phyloP scores from a whole-genome alignment of 2,329 filamentous ascomycete genomes.

The Raffaelea arxii region DNA sequence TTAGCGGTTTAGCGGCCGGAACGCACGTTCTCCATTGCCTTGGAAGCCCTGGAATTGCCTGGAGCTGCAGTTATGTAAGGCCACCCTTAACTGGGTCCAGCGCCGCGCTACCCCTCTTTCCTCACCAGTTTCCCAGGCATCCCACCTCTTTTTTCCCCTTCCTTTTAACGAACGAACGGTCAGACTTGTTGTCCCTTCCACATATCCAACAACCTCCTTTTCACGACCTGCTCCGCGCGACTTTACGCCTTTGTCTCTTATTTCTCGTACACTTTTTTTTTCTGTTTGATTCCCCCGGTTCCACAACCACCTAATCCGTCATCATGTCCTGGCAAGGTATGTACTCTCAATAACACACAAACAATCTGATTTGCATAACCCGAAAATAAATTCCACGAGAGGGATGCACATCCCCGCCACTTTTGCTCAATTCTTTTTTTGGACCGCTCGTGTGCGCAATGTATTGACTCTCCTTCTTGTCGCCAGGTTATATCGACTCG shows the following conservation, averaged over 20 bases:
- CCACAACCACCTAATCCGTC: conserved; percentile 2
- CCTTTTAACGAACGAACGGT: conserved; percentile 7
- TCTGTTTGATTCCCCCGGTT: neutral
- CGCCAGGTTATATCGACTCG: conserved; percentile 10
- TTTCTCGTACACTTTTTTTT: neutral
- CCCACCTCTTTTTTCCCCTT: neutral
- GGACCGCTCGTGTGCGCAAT: too few relatives aligned
- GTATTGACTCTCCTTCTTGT: neutral
- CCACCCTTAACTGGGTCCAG: too few relatives aligned
- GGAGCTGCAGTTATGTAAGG: conserved; percentile 3
- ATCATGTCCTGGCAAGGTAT: conserved; percentile 15
- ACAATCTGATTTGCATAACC: too few relatives aligned
- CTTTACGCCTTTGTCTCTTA: neutral
- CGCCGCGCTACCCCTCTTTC: conserved; percentile 8
- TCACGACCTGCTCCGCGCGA: too few relatives aligned
- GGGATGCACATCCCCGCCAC: too few relatives aligned
- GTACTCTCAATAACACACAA: neutral
- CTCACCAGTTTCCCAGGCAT: conserved; percentile 3
- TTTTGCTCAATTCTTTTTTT: too few relatives aligned
- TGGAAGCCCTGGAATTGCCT: neutral
- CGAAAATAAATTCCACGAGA: too few relatives aligned
- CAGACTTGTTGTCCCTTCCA: conserved; percentile 7
- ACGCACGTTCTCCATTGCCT: neutral
- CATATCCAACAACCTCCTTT: too few relatives aligned
- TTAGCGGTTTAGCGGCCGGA: conserved; percentile 1